Percentiles rank a stretch among this genome's conserved stretches.
Evolutionary conservation across 1,284 basidiomycete genomes (phyloP).

Genomic region (Apiotrichum sp.): DNA sequence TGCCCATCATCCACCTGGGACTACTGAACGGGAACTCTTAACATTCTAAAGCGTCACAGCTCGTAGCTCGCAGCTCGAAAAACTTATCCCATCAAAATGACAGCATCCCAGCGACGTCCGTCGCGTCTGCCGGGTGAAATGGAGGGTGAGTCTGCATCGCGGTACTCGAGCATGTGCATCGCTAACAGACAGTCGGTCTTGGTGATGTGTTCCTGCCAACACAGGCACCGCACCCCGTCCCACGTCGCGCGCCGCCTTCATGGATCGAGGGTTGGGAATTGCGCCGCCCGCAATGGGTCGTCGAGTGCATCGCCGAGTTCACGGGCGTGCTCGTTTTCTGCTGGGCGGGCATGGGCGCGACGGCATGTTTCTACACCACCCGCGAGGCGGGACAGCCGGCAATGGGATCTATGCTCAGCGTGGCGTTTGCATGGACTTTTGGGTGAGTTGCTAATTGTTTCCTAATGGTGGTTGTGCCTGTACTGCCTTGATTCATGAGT

Average conservation of each 20-base stretch:
- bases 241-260: neutral
- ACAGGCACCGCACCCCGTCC: neutral
- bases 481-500: no score
- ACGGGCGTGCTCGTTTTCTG: constrained; percentile 7
- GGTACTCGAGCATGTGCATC: neutral
- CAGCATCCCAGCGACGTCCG: neutral
- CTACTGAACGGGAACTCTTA: no score
- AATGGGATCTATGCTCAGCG: constrained; percentile 2
- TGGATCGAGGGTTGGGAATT: constrained; percentile 8
- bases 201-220: constrained; percentile 12
- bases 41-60: no score
- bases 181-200: constrained; percentile 8
- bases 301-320: constrained; percentile 9
- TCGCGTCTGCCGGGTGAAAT: constrained; percentile 5
- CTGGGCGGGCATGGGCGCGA: constrained; percentile 12
- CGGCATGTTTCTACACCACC: neutral
- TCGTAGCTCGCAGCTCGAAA: no score
- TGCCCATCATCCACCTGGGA: no score
- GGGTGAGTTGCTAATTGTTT: neutral
- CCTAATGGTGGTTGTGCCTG: no score
- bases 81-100: no score
- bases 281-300: constrained; percentile 5
- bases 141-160: constrained; percentile 2
- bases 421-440: constrained; percentile 4
- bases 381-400: neutral